Evolutionary conservation across 306 rosid genomes (phyloP), one percentile per base, ranked within the genome.

Genomic region (Trifolium fragiferum): DNA sequence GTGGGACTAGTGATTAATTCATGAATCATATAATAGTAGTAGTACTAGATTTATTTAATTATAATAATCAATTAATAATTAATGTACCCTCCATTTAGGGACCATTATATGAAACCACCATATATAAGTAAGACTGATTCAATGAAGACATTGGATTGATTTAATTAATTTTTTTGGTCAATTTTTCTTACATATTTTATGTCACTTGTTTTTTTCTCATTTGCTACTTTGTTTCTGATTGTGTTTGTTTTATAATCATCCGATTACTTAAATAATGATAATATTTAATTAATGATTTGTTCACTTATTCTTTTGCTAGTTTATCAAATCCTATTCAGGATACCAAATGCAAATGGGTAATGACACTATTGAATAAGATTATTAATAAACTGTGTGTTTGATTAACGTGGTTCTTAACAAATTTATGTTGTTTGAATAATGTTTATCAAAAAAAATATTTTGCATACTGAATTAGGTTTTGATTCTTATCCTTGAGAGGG

Each of bases 1-100:
- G 19, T 90, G 96, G 96, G 88, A 84, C 44, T 75, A 72, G 3
- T 80, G 16, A 44, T 14, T 63, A 10, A 16, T 8, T 63, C 68
- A 37, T 16, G 25, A 30, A 32, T 13, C 2, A 60, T 60, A 54
- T 54, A 54, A 9, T 19, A 53, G 18, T 19, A 53, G 18, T 19
- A 30, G 41, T 14, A 60, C 66, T 60, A 60, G 41, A 60, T 60
- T 60, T 20, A 10, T 54, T 54, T 60, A 14, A 30, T 8, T 60
- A 30, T 60, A 30, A 60, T 60, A 30, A 15, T 54, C 61, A 54
- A 18, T 32, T 14, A 15, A 60, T 60, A 15, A 60, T 60, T 60
- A 10, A 8, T 27, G 40, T 8, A 14, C 20, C 66, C 66, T 63
- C 40, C 8, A 63, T 63, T 63, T 63, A 63, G 68, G 68, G 68